Evolutionary conservation across 2,329 filamentous ascomycete species (phyloP), one percentile per base, ranked within the genome.

Genomic region (Tothia fuscella): DNA sequence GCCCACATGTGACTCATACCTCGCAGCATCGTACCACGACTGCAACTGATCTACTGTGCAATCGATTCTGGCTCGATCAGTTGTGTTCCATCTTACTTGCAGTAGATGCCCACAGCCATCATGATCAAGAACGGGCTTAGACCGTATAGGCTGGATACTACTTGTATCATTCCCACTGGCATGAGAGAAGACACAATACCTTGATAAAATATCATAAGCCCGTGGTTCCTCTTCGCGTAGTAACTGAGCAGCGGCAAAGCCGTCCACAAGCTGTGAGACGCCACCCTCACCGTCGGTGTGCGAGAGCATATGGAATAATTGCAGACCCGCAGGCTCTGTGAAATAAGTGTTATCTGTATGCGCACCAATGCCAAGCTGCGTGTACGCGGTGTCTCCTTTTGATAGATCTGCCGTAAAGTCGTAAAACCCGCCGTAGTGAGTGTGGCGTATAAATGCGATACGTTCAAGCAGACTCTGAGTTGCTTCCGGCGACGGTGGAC

Each of bases 301-400:
- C 0, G 84, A 91, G 21, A 96, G 72, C 35, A 95, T 68, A 56
- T 98, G 91, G 60, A 98, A 93, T 20, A 91, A 78, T 59, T 98
- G 91, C 25, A 98, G 71, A 7, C 89, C 86, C 2, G 84, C 80
- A 0, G 91, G 89, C 48, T 96, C 89, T 17, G 78, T 87, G 63
- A 96, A 96, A 61, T 98, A 96, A 1, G 89, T 94, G 5, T 77
- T 96, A 62, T 98, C 91, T 1, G 89, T 96, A 60, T 98, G 91
- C 1, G 83, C 80, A 16, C 78, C 76, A 3, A 98, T 73, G 1
- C 79, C 78, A 38, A 91, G 70, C 52, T 82, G 86, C 2, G 89
- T 95, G 64, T 96, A 98, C 3, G 41, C 87, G 2, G 84, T 93
- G 54, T 94, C 87, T 49, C 88, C 88, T 55, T 81, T 81, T 21